Base-by-base conservation (phyloP, 2,329 filamentous ascomycete species). In the Exophiala bonariae region DNA sequence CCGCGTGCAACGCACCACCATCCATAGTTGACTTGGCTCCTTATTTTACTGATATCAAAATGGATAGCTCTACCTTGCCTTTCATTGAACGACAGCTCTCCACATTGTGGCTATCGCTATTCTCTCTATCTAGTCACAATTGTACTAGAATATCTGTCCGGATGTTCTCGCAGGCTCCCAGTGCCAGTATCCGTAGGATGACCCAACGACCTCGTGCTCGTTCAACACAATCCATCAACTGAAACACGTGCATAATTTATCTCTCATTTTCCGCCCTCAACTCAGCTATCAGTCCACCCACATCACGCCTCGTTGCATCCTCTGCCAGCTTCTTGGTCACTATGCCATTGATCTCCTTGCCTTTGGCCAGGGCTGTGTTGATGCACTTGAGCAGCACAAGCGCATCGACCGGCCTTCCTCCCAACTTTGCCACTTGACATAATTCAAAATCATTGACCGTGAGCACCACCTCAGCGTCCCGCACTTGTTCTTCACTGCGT, bases 371-470 rank as follows among this genome's bases (percentile, higher is more conserved):
- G 9, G 91, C 90, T 48, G 85, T 70, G 45, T 79, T 83, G 2
- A 86, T 84, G 69, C 88, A 95, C 59, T 84, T 81, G 57, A 99
- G 73, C 57, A 97, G 71, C 26, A 80, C 75, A 50, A 91, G 73
- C 2, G 91, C 90, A 65, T 96, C 88, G 10, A 96, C 80, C 1
- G 90, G 80, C 16, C 81, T 78, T 19, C 93, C 93, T 18, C 92
- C 91, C 49, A 93, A 81, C 73, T 99, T 99, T 22, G 90, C 85
- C 50, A 96, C 81, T 68, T 95, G 89, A 61, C 90, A 95, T 32
- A 96, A 81, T 72, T 96, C 91, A 18, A 91, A 91, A 62, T 91
- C 86, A 69, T 96, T 96, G 68, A 96, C 78, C 45, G 89, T 92
- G 61, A 97, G 81, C 34, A 87, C 79, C 11, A 85, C 77, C 57